A percentile compares a stretch with the other conserved stretches of the same genome.
Conservation (phyloP, 202 grass and related monocot genomes). For the Elaeis oleifera region DNA sequence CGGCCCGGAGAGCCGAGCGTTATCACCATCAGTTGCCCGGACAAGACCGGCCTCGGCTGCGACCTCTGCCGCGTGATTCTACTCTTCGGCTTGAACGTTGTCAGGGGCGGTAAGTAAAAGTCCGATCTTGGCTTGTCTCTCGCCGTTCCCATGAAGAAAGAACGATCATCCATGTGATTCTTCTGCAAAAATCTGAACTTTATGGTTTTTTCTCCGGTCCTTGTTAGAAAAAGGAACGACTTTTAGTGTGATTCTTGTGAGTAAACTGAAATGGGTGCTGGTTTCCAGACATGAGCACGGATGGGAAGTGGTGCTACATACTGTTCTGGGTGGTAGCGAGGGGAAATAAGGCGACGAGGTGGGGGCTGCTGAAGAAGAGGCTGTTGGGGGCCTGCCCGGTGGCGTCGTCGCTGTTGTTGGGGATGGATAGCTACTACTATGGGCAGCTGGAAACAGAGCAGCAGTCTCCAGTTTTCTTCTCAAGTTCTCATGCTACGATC, state of each 20-base stretch:
- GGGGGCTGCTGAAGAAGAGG: constrained; percentile 56
- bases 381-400: constrained; percentile 47
- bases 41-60: constrained; percentile 79
- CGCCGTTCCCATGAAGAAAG: not conserved
- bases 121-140: not conserved
- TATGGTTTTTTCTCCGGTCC: no score
- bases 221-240: no score
- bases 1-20: constrained; percentile 42
- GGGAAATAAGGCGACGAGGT: constrained; percentile 27
- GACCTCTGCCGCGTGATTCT: constrained; percentile 75
- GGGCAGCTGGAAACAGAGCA: not conserved
- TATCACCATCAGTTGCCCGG: constrained; percentile 57
- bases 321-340: constrained; percentile 54
- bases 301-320: constrained; percentile 80
- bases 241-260: no score
- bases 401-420: constrained; percentile 10
- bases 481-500: constrained; percentile 66
- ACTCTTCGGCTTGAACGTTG: constrained; percentile 65
- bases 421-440: constrained; percentile 24
- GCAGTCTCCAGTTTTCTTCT: constrained; percentile 46
- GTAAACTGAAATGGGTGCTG: not conserved
- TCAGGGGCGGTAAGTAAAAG: constrained; percentile 50
- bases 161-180: not conserved
- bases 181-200: no score
- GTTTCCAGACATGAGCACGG: constrained; percentile 63